These are phyloP conservation scores for Chaetomiaceae sp. DNA, from an alignment of 2,329 filamentous ascomycete genomes.

Conservation along the genomic window DNA sequence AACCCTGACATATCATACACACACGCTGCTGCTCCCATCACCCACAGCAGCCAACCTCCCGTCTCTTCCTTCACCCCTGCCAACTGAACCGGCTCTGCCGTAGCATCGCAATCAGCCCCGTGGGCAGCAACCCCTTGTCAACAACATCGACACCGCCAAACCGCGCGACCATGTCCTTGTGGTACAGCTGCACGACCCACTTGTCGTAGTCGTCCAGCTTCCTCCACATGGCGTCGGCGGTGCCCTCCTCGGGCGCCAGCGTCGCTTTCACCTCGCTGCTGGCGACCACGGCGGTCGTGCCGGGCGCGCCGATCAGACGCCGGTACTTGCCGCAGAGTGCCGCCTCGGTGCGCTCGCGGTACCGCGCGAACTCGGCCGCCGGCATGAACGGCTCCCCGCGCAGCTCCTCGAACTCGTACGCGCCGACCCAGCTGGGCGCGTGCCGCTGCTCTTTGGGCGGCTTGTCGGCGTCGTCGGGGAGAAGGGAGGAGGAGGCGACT, in stretches of 20 bases:
- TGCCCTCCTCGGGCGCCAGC: slow-evolving; percentile 21
- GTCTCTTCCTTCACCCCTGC: slow-evolving; percentile 25
- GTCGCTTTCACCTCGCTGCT: slow-evolving; percentile 23
- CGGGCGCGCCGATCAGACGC: slow-evolving; percentile 32
- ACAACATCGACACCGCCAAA: slow-evolving; percentile 43
- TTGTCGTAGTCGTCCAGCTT: slow-evolving; percentile 39
- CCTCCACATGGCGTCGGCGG: slow-evolving; percentile 22
- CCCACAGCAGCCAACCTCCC: background rate
- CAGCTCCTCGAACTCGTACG: slow-evolving; percentile 28
- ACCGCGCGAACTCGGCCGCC: slow-evolving; percentile 38
- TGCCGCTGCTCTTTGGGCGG: background rate
- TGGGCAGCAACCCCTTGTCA: slow-evolving; percentile 39
- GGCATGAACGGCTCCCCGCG: slow-evolving; percentile 36
- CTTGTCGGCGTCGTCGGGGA: too few species aligned
- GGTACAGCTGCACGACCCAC: slow-evolving; percentile 42
- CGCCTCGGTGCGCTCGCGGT: slow-evolving; percentile 35
- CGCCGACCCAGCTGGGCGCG: slow-evolving; percentile 8
- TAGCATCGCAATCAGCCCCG: slow-evolving; percentile 42
- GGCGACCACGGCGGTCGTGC: slow-evolving; percentile 29
- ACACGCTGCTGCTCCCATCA: too few species aligned
- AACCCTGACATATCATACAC: too few species aligned
- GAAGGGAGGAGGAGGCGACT: too few species aligned
- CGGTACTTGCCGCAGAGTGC: slow-evolving; percentile 32
- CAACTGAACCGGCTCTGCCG: slow-evolving; percentile 39
- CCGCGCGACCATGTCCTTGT: slow-evolving; percentile 36